phyloP scores from a whole-genome alignment of 805 yeast genomes.

The Torulaspora microellipsoides region DNA sequence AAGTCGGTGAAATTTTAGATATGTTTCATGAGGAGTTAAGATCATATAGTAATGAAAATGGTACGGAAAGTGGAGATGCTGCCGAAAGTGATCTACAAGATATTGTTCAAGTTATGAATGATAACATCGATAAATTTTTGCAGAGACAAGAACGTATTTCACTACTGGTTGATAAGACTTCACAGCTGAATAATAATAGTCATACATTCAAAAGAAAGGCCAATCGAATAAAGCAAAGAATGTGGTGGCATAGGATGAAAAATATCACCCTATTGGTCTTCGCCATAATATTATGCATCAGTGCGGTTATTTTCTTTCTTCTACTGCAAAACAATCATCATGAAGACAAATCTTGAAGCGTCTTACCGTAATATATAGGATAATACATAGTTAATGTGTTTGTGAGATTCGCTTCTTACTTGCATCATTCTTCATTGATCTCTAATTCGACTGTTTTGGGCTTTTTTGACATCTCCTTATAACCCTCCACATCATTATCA shows the following conservation, averaged over 20 bases:
- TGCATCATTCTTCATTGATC: conserved; percentile 3
- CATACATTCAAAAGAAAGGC: conserved; percentile 68
- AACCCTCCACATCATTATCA: conserved; percentile 9
- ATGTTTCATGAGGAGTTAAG: conserved; percentile 30
- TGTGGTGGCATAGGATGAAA: conserved; percentile 64
- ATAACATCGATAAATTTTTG: conserved; percentile 44
- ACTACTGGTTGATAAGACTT: conserved; percentile 72
- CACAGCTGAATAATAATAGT: conserved; percentile 61
- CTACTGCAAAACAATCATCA: background rate
- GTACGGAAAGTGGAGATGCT: conserved; percentile 18
- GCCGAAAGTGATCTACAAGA: conserved; percentile 32
- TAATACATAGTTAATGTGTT: background rate
- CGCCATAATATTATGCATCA: conserved; percentile 20
- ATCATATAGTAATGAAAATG: conserved; percentile 21
- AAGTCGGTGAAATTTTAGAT: conserved; percentile 26
- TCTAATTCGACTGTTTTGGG: conserved; percentile 9
- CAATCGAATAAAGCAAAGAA: conserved; percentile 51
- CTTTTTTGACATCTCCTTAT: conserved; percentile 2
- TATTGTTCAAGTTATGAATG: conserved; percentile 35
- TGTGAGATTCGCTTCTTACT: background rate
- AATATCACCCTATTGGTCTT: conserved; percentile 25
- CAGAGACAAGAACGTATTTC: conserved; percentile 76
- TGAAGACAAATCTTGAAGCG: too few relatives aligned
- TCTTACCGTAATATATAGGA: too few relatives aligned
- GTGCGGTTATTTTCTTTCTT: conserved; percentile 22